Evolutionary conservation across 164 flowering plant genomes (phyloP), one percentile per base, ranked within the genome.

Genomic region (Nymphaea thermarum): DNA sequence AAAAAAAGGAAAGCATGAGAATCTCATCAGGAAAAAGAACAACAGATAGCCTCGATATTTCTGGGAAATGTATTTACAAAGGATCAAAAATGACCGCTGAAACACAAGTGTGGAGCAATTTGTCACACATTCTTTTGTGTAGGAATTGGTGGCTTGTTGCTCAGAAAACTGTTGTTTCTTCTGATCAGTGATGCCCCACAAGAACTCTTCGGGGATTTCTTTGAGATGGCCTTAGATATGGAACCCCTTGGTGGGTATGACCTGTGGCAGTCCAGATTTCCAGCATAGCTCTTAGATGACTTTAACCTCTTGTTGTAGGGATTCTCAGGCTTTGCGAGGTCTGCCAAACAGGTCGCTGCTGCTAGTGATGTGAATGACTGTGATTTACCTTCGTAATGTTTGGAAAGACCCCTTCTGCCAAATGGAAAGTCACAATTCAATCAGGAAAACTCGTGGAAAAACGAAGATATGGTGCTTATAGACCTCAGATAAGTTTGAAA

Each of bases 321-420:
- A 44, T n/a, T 77, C 68, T 76, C 83, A 72, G 75, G 87, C 78
- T 91, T 91, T 18, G 80, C 83, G 64, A 91, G 82, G 71, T 91
- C 93, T 73, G 87, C 86, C 12, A 84, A 43, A 75, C 89, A 71
- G 60, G 45, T 73, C 72, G 83, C 95, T 62, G 74, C 83, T 71
- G 89, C 77, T 25, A 91, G 73, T 72, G 83, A 84, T 67, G 90
- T 82, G 69, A 86, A 91, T 0, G 93, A 89, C 68, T 87, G 88
- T 1, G 91, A 87, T 67, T 91, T 87, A 17, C 97, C 97, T 67
- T 86, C 70, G 45, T 73, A 91, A 73, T 71, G 85, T 70, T 80
- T 82, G 5, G 97, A 91, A 42, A 91, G 78, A 55, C 97, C 97
- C 79, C 95, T 85, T 77, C 92, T 91, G 85, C 77, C 81, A n/a